Percentiles rank a stretch among this genome's conserved stretches.
phyloP scores from a whole-genome alignment of 345 rosid species.

The Ceriops tagal region DNA sequence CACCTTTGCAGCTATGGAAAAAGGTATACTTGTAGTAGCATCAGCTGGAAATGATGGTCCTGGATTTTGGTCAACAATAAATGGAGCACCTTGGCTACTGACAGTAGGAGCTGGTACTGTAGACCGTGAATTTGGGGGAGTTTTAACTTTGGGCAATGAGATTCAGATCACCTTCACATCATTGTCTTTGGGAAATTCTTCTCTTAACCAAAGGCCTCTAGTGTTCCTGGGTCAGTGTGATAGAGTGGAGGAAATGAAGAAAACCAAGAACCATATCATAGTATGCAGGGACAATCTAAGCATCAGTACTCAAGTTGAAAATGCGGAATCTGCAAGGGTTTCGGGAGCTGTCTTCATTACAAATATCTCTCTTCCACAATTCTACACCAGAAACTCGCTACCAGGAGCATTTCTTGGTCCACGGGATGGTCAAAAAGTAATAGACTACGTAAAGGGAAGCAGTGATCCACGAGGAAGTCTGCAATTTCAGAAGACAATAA shows the following conservation, averaged over 20 bases:
- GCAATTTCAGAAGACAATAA: conserved; percentile 30
- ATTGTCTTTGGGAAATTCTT: conserved; percentile 36
- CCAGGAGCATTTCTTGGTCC: conserved; percentile 33
- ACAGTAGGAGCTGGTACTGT: conserved; percentile 39
- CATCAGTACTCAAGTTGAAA: conserved; percentile 23
- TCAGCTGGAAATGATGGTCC: conserved; percentile 51
- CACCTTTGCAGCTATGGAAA: conserved; percentile 37
- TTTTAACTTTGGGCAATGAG: conserved; percentile 31
- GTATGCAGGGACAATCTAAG: conserved; percentile 32
- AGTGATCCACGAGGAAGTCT: conserved; percentile 27
- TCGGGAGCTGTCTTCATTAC: conserved; percentile 37
- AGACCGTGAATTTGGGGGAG: conserved; percentile 35
- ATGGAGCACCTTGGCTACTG: conserved; percentile 45
- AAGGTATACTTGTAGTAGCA: conserved; percentile 39
- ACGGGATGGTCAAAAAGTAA: conserved; percentile 22
- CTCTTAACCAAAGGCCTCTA: conserved; percentile 11
- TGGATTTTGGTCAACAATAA: conserved; percentile 17
- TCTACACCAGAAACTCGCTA: conserved; percentile 26
- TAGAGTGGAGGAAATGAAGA: conserved; percentile 26
- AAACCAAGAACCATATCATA: conserved; percentile 19
- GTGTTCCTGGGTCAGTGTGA: conserved; percentile 35
- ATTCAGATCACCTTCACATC: conserved; percentile 20
- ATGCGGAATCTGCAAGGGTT: conserved; percentile 28
- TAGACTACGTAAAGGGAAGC: conserved; percentile 27
- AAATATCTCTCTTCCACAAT: conserved; percentile 9